Conservation (phyloP, 1,284 basidiomycete genomes). For the Malassezia furfur region DNA sequence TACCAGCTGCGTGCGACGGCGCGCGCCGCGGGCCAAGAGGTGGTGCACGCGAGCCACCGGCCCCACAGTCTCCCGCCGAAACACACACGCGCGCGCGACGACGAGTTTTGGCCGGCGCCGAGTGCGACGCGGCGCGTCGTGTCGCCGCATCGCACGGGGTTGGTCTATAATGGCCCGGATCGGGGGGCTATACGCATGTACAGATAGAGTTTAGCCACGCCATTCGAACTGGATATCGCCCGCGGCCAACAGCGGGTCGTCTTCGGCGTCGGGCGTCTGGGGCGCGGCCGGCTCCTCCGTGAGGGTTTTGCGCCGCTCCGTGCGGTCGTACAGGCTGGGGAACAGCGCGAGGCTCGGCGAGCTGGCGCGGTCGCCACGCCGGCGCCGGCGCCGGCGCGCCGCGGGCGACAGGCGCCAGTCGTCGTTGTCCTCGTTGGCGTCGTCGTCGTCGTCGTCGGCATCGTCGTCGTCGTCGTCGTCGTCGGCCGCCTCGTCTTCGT, state of each 20-base stretch:
- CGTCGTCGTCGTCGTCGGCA: conserved; percentile 16
- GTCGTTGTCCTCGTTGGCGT: conserved; percentile 20
- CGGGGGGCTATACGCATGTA: background rate
- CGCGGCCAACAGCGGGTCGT: conserved; percentile 33
- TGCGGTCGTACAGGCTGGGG: background rate
- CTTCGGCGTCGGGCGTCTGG: background rate
- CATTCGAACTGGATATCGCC: conserved; percentile 47
- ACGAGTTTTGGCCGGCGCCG: conserved; percentile 15
- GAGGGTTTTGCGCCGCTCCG: background rate
- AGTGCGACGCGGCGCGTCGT: conserved; percentile 8
- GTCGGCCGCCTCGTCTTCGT: conserved; percentile 13
- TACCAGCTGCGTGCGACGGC: conserved; percentile 36
- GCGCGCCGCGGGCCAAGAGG: conserved; percentile 39
- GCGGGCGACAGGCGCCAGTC: conserved; percentile 12
- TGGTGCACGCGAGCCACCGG: conserved; percentile 19
- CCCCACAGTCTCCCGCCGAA: too few relatives aligned
- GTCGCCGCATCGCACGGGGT: background rate
- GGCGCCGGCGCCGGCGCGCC: conserved; percentile 18
- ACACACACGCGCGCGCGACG: background rate
- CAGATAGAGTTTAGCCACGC: conserved; percentile 18
- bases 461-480: conserved; percentile 19
- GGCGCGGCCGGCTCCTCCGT: background rate
- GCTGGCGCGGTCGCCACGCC: background rate
- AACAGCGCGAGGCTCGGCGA: background rate
- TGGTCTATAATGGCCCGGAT: background rate